phyloP scores from a whole-genome alignment of 2,329 filamentous ascomycete species.

The Venturia aucupariae region DNA sequence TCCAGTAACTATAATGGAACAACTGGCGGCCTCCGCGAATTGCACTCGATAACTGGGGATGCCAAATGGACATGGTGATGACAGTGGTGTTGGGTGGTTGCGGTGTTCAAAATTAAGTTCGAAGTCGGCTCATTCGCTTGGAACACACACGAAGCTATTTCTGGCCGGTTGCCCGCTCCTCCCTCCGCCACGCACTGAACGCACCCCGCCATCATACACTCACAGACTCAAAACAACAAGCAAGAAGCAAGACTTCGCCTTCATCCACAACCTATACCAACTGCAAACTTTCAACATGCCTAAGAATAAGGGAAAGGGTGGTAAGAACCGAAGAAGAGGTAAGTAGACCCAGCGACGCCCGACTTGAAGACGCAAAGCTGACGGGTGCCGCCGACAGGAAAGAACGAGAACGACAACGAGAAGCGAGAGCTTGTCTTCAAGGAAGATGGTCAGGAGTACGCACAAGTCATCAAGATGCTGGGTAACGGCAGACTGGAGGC shows the following conservation, averaged over 20 bases:
- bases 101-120: neutral
- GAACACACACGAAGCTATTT: neutral
- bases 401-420: constrained; percentile 75
- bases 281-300: constrained; percentile 57
- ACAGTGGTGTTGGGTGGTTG: neutral
- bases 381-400: neutral
- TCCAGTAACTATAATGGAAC: neutral
- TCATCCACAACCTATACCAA: neutral
- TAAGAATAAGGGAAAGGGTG: constrained; percentile 99
- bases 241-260: neutral
- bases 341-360: constrained; percentile 64
- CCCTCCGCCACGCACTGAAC: neutral
- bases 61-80: neutral
- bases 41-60: neutral
- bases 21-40: neutral
- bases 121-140: neutral
- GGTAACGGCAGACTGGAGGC: constrained; percentile 87
- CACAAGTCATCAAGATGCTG: constrained; percentile 89
- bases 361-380: neutral
- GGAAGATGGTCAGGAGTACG: constrained; percentile 91
- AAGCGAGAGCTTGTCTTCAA: constrained; percentile 99
- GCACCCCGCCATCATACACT: neutral
- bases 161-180: neutral
- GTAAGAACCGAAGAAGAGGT: constrained; percentile 96
- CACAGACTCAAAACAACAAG: neutral